A percentile compares a stretch with the other conserved stretches of the same genome.
These are phyloP conservation scores for Viridothelium virens DNA, from an alignment of 495 filamentous ascomycete genomes.

Conservation along the genomic window DNA sequence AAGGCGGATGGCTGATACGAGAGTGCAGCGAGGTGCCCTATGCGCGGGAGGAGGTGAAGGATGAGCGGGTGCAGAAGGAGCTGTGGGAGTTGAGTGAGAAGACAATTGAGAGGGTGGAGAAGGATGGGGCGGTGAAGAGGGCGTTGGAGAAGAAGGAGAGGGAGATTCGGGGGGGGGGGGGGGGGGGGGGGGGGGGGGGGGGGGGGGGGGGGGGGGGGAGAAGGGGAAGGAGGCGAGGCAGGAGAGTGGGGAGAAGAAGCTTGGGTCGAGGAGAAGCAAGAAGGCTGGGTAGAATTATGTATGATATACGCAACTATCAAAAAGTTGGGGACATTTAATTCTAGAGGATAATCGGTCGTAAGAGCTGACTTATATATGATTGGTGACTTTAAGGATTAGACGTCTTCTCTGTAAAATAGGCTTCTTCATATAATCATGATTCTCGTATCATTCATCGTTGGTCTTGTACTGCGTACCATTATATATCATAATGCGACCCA, in stretches of 20 bases:
- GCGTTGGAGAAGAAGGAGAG: constrained; percentile 61
- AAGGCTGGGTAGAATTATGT: not conserved
- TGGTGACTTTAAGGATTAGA: no score
- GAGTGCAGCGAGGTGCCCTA: constrained; percentile 74
- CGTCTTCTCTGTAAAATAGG: no score
- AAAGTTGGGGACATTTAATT: not conserved
- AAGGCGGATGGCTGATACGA: constrained; percentile 68
- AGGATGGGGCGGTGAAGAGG: constrained; percentile 61
- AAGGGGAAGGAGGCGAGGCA: constrained; percentile 15
- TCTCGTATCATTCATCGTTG: not conserved
- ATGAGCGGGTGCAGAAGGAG: constrained; percentile 69
- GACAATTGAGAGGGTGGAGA: constrained; percentile 75
- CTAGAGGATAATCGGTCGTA: not conserved
- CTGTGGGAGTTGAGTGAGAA: constrained; percentile 85
- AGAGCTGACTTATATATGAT: no score
- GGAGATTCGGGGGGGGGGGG: constrained; percentile 41
- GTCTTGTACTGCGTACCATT: not conserved
- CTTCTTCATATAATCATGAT: no score
- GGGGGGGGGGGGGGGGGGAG: constrained; percentile 35
- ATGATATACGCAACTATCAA: not conserved
- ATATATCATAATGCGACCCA: not conserved
- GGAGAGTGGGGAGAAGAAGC: constrained; percentile 12
- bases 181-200: constrained; percentile 31
- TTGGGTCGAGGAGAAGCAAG: constrained; percentile 10
- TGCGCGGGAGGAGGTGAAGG: constrained; percentile 60